phyloP scores from a whole-genome alignment of 202 grass and related monocot genomes.

The Setaria viridis region DNA sequence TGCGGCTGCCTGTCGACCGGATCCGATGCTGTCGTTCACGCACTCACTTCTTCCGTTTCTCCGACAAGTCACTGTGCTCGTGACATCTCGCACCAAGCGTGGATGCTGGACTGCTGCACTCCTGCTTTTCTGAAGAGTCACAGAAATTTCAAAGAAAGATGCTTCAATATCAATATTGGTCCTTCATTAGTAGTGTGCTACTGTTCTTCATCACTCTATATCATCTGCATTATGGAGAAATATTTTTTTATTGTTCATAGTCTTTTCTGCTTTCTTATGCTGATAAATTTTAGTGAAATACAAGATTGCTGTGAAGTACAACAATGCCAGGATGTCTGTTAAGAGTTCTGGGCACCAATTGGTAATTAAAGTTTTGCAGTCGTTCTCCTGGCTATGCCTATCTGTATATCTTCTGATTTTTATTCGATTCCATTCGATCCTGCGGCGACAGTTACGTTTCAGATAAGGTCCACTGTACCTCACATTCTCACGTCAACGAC shows the following conservation, averaged over 20 bases:
- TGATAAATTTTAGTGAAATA: background rate
- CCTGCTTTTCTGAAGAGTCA: conserved; percentile 23
- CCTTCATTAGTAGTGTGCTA: background rate
- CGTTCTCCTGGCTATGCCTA: background rate
- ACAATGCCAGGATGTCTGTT: background rate
- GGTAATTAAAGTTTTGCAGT: background rate
- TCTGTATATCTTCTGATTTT: background rate
- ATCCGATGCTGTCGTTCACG: conserved; percentile 25
- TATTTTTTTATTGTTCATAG: too few relatives aligned
- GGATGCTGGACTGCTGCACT: background rate
- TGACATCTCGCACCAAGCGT: conserved; percentile 20
- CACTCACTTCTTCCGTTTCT: conserved; percentile 45
- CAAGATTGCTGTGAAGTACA: background rate
- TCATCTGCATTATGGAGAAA: background rate
- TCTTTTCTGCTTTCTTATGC: too few relatives aligned
- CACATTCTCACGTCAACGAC: conserved; percentile 8
- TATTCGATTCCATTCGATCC: conserved; percentile 3
- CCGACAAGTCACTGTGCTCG: conserved; percentile 44
- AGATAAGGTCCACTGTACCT: background rate
- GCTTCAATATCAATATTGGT: background rate
- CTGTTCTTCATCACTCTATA: background rate
- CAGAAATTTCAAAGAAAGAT: background rate
- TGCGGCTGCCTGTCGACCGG: background rate
- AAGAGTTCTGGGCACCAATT: background rate
- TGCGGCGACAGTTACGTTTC: conserved; percentile 17